Percentiles rank a stretch among this genome's conserved stretches.
These are phyloP conservation scores for Trichomonas gallinae DNA, from an alignment of 208 protist species.

Conservation along the genomic window DNA sequence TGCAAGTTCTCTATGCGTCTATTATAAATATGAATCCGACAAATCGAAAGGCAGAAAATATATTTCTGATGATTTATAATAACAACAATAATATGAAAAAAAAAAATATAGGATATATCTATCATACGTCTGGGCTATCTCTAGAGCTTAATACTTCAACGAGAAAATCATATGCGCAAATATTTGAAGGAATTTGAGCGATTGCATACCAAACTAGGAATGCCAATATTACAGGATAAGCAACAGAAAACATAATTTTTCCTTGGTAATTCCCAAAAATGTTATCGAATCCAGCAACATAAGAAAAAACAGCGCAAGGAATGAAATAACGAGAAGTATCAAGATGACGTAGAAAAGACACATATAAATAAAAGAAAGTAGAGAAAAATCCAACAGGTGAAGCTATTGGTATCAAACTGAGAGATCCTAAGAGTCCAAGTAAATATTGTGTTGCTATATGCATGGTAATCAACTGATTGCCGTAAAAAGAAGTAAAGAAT, in stretches of 20 bases:
- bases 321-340: not conserved
- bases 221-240: not conserved
- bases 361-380: not conserved
- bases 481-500: not conserved
- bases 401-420: not conserved
- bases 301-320: not conserved
- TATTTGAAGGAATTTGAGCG: not conserved
- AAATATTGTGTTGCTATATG: not conserved
- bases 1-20: too few species aligned
- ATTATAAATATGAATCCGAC: too few species aligned
- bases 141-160: not conserved
- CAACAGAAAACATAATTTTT: not conserved
- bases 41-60: too few species aligned
- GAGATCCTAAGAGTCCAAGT: not conserved
- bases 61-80: too few species aligned
- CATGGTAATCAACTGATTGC: not conserved
- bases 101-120: too few species aligned
- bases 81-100: too few species aligned
- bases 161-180: not conserved
- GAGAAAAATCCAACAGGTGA: not conserved
- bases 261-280: not conserved
- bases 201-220: not conserved
- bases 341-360: not conserved
- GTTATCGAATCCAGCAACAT: not conserved
- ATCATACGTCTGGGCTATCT: not conserved